Conservation (phyloP, 129 eudicot species). For the carrot (Daucus carota) region DH1_v3.0 NC_030383.2:3684501-3685000, state of each 20-base stretch:
- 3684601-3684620: background rate
- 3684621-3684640: too few species aligned
- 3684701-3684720: background rate
- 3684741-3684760: background rate
- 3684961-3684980: slow-evolving; percentile 53
- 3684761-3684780: slow-evolving; percentile 45
- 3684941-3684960: slow-evolving; percentile 40
- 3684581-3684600: background rate
- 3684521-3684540: slow-evolving; percentile 77
- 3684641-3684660: background rate
- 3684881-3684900: slow-evolving; percentile 33
- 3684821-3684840: slow-evolving; percentile 81
- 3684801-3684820: slow-evolving; percentile 83
- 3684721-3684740: background rate
- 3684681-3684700: background rate
- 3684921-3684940: slow-evolving; percentile 28
- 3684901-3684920: slow-evolving; percentile 16
- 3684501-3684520: slow-evolving; percentile 78
- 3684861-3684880: slow-evolving; percentile 57
- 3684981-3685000: slow-evolving; percentile 68
- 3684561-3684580: background rate
- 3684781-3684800: slow-evolving; percentile 90
- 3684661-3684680: background rate
- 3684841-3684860: slow-evolving; percentile 48
- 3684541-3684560: slow-evolving; percentile 66